Evolutionary conservation across 1,139 yeast species (phyloP).

Genomic region (Kurtzmaniella natalensis): DNA sequence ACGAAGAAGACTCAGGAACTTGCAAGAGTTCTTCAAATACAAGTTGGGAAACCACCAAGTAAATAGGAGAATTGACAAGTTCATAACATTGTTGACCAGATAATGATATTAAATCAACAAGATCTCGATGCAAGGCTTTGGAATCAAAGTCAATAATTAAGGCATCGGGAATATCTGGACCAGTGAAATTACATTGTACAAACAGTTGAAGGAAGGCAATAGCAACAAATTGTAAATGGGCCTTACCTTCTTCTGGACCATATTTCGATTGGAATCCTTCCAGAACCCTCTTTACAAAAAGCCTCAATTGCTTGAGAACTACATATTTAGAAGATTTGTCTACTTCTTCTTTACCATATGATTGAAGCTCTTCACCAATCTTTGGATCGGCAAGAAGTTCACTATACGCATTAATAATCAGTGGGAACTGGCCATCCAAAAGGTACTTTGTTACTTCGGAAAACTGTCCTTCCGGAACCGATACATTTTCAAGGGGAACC

Average conservation of each 20-base stretch:
- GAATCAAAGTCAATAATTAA: conserved; percentile 31
- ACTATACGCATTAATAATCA: background rate
- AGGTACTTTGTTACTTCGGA: conserved; percentile 11
- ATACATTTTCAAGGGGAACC: conserved; percentile 19
- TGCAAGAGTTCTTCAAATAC: conserved; percentile 48
- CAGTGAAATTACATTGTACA: conserved; percentile 77
- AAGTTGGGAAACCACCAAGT: conserved; percentile 43
- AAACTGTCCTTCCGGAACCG: conserved; percentile 13
- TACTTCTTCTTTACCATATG: no score
- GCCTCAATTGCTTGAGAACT: background rate
- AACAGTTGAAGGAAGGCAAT: conserved; percentile 63
- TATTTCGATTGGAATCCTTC: conserved; percentile 8
- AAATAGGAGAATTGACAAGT: conserved; percentile 51
- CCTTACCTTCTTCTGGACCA: conserved; percentile 10
- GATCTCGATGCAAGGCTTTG: conserved; percentile 24
- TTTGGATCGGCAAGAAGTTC: background rate
- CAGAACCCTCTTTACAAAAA: conserved; percentile 17
- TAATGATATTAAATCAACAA: conserved; percentile 38
- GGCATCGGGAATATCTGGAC: conserved; percentile 56
- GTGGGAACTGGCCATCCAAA: conserved; percentile 7
- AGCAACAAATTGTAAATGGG: conserved; percentile 39
- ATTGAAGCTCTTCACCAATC: background rate
- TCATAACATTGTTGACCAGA: conserved; percentile 66
- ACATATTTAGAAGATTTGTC: background rate
- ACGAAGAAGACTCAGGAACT: conserved; percentile 24